Evolutionary conservation across 1,284 basidiomycete genomes (phyloP), one percentile per base, ranked within the genome.

Genomic region (Clitocybe nebularis): DNA sequence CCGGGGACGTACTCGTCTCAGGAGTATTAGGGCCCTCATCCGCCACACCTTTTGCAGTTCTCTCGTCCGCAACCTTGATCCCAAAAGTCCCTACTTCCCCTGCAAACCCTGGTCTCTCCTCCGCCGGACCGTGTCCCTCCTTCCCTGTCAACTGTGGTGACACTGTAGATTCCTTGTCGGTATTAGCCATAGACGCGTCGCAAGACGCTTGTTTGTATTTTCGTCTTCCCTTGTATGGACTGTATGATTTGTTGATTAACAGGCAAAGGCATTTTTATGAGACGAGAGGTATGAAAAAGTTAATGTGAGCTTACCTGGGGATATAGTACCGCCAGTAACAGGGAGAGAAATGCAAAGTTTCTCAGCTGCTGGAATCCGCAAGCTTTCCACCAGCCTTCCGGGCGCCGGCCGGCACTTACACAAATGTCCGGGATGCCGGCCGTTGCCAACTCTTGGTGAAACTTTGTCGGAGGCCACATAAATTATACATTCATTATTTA

Each of bases 151-250:
- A 60, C 56, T 72, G 70, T 54, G 68, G 58, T 60, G 61, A 61
- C 63, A 63, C 64, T 60, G 61, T 61, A 49, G 60, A 55, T 61
- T 64, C 55, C 55, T 66, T 66, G 61, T 76, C 78, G 65, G 64
- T 74, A 69, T 75, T 70, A 61, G 82, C 83, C 83, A 86, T 86
- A 78, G 68, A 84, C 84, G 81, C 82, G 84, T 81, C 77, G 62
- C 52, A 63, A 66, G 80, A 84, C 80, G 81, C 79, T 63, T 61
- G 51, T 56, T 51, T 60, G 52, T 55, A 49, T 59, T 59, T 59
- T 56, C 36, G 50, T 50, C 54, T 61, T 58, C 59, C 57, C 55
- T 52, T 53, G 36, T 36, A 50, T 51, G 40, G 20, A 54, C 33
- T 41, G 17, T 11, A 9, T 19, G 32, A 35, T 23, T 7, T 16